Evolutionary conservation across 2,329 filamentous ascomycete genomes (phyloP).

Genomic region (Colletotrichum tanaceti): DNA sequence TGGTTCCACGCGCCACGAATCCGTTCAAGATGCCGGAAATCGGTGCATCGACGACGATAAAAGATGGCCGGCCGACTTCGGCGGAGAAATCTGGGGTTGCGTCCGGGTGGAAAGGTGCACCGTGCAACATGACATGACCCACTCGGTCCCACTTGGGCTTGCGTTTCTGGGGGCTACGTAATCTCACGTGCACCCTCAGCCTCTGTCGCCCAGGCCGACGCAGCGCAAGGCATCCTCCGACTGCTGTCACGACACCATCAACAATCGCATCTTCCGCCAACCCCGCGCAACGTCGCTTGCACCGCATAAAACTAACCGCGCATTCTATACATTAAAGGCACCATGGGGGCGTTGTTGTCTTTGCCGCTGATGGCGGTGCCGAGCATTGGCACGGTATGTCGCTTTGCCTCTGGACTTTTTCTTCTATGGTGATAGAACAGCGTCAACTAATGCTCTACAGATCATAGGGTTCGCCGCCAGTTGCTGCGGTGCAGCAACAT

Average conservation of each 20-base stretch:
- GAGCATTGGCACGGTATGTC: slow-evolving; percentile 83
- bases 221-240: not conserved
- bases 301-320: not conserved
- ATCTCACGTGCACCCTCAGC: slow-evolving; percentile 17
- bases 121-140: not conserved
- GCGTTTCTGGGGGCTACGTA: slow-evolving; percentile 1
- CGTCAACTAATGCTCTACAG: slow-evolving; percentile 55
- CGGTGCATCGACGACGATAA: slow-evolving; percentile 10
- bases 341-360: slow-evolving; percentile 92
- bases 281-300: not conserved
- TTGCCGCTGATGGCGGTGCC: slow-evolving; percentile 90
- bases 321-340: slow-evolving; percentile 11
- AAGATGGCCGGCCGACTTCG: slow-evolving; percentile 9
- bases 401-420: slow-evolving; percentile 6
- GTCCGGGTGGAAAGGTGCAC: not conserved
- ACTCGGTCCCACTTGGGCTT: not conserved
- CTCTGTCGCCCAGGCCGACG: not conserved
- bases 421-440: not conserved
- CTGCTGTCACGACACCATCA: not conserved
- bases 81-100: not conserved
- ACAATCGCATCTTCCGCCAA: not conserved
- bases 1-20: not conserved
- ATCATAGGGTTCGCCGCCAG: slow-evolving; percentile 83
- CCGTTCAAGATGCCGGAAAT: slow-evolving; percentile 1
- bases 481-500: slow-evolving; percentile 96